Conservation (phyloP, 495 filamentous ascomycete species). For the Tuber calosporum region DNA sequence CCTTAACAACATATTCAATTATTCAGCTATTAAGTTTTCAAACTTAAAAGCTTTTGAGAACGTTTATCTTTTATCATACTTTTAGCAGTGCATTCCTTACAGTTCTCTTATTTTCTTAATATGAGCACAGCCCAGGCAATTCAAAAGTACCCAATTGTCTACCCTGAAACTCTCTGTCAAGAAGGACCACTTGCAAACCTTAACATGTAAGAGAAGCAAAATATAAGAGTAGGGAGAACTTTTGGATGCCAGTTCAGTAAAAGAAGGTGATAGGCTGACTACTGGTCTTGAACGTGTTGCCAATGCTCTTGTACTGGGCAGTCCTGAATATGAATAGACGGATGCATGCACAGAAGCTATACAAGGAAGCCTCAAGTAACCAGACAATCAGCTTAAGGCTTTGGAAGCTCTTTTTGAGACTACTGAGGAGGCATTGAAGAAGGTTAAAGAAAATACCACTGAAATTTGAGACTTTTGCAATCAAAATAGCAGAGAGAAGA, state of each 20-base stretch:
- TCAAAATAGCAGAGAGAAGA: no score
- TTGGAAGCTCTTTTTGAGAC: not conserved
- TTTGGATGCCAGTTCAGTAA: not conserved
- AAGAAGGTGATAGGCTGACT: not conserved
- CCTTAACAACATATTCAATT: no score
- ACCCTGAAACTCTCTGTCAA: no score
- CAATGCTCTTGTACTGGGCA: not conserved
- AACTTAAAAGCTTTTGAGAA: no score
- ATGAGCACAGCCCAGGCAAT: no score
- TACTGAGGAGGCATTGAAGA: not conserved
- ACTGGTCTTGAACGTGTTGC: not conserved
- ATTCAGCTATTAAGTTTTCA: no score
- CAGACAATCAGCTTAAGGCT: not conserved
- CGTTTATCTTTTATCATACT: no score
- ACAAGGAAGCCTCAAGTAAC: not conserved
- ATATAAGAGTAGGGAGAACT: not conserved
- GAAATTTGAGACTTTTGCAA: not conserved
- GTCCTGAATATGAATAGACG: rapidly evolving
- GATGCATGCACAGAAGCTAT: no score
- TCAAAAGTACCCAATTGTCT: no score
- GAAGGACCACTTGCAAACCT: no score
- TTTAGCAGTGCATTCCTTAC: no score
- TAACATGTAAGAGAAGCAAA: not conserved
- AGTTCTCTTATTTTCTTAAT: no score
- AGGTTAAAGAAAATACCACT: not conserved